Percentiles rank a stretch among this genome's conserved stretches.
Evolutionary conservation across 768 basidiomycete species (phyloP).

Genomic region (Rhodosporidiobolus odoratus): DNA sequence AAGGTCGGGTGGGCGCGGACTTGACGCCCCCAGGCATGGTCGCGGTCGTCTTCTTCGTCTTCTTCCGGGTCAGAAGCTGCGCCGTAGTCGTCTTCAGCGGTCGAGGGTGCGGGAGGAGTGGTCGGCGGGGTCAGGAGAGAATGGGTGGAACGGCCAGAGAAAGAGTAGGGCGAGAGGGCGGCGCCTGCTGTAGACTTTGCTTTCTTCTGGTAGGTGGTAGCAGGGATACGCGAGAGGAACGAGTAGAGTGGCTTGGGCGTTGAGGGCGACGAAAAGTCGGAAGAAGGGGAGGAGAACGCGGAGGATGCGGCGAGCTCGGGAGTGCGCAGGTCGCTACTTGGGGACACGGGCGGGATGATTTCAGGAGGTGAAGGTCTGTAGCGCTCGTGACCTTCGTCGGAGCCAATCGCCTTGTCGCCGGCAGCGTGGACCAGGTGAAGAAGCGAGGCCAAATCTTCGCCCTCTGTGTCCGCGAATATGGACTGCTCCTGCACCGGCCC

Average conservation of each 20-base stretch:
- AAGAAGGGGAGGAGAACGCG: neutral
- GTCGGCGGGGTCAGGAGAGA: neutral
- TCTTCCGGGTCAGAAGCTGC: neutral
- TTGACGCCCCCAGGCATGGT: neutral
- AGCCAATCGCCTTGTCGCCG: neutral
- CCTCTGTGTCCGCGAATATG: neutral
- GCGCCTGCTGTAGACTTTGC: neutral
- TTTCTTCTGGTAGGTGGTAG: neutral
- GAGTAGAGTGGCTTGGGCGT: conserved; percentile 34
- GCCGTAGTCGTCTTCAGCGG: conserved; percentile 4
- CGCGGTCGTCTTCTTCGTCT: neutral
- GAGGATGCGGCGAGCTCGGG: neutral
- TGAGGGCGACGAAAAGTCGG: conserved; percentile 1
- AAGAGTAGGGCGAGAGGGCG: neutral
- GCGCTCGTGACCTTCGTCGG: neutral
- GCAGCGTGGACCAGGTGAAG: conserved; percentile 1
- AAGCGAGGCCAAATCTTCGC: neutral
- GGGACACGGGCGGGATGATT: neutral
- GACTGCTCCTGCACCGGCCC: neutral
- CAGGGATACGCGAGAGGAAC: conserved; percentile 43
- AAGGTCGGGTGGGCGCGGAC: neutral
- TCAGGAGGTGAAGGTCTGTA: neutral
- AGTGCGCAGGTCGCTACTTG: neutral
- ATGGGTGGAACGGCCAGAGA: neutral
- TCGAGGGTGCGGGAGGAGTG: neutral